phyloP scores from a whole-genome alignment of 176 grass and related monocot genomes.

The Rhynchospora pubera region DNA sequence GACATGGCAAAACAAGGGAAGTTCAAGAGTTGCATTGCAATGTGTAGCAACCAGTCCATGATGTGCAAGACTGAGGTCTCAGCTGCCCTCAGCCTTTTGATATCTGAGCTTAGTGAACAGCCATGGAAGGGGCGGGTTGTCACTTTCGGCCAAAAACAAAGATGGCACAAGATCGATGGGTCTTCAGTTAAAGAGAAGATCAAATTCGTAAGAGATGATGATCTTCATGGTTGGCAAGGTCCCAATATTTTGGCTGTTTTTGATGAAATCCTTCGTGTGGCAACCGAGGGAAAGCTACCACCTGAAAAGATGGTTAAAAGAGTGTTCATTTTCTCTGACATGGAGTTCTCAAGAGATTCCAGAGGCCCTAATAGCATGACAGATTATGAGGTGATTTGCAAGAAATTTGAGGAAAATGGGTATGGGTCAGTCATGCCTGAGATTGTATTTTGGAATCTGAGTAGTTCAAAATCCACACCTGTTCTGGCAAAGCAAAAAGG shows the following conservation, averaged over 20 bases:
- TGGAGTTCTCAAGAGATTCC: constrained; percentile 33
- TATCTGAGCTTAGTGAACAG: constrained; percentile 56
- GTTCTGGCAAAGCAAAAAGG: constrained; percentile 33
- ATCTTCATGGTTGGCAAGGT: constrained; percentile 13
- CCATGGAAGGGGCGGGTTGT: constrained; percentile 52
- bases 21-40: constrained; percentile 56
- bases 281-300: constrained; percentile 31
- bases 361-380: constrained; percentile 7
- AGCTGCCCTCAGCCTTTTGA: constrained; percentile 48
- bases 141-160: constrained; percentile 37
- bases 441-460: constrained; percentile 79
- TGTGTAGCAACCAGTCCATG: constrained; percentile 39
- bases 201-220: constrained; percentile 6
- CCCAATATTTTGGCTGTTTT: constrained; percentile 56
- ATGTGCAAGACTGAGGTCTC: constrained; percentile 17
- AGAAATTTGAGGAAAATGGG: constrained; percentile 28
- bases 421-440: constrained; percentile 35
- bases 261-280: constrained; percentile 31
- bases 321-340: constrained; percentile 69
- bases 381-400: constrained; percentile 43
- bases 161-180: constrained; percentile 43
- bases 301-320: constrained; percentile 62
- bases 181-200: constrained; percentile 47
- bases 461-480: constrained; percentile 38
- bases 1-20: constrained; percentile 17